Evolutionary conservation across 345 rosid genomes (phyloP).

Genomic region (Aegle marmelos): DNA sequence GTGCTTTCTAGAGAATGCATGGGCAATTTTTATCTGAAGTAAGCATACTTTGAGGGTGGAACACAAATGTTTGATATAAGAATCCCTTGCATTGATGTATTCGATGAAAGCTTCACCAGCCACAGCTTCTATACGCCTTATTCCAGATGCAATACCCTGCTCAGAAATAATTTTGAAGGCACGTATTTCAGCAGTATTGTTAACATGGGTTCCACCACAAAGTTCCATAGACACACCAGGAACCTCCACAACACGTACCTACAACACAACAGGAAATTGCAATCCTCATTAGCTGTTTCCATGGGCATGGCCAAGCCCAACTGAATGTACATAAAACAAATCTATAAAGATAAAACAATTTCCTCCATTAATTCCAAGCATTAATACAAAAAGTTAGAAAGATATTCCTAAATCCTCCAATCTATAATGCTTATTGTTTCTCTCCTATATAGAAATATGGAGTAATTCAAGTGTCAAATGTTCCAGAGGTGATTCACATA

Average conservation of each 20-base stretch:
- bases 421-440: neutral
- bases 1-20: neutral
- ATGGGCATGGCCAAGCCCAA: neutral
- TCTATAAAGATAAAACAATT: neutral
- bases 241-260: conserved; percentile 99
- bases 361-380: neutral
- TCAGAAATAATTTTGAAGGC: conserved; percentile 91
- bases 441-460: neutral
- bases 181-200: conserved; percentile 82
- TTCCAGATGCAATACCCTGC: conserved; percentile 96
- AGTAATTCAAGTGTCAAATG: neutral
- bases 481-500: neutral
- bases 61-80: conserved; percentile 74
- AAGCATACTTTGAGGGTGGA: conserved; percentile 72
- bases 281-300: neutral
- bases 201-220: conserved; percentile 97
- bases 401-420: neutral
- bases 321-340: neutral
- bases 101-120: conserved; percentile 95
- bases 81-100: conserved; percentile 74
- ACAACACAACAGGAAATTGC: conserved; percentile 10
- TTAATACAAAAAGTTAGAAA: neutral
- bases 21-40: neutral
- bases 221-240: conserved; percentile 99
- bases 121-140: conserved; percentile 92